Conservation (phyloP, 2,329 filamentous ascomycete genomes). For the Pseudogymnoascus sp. region DNA sequence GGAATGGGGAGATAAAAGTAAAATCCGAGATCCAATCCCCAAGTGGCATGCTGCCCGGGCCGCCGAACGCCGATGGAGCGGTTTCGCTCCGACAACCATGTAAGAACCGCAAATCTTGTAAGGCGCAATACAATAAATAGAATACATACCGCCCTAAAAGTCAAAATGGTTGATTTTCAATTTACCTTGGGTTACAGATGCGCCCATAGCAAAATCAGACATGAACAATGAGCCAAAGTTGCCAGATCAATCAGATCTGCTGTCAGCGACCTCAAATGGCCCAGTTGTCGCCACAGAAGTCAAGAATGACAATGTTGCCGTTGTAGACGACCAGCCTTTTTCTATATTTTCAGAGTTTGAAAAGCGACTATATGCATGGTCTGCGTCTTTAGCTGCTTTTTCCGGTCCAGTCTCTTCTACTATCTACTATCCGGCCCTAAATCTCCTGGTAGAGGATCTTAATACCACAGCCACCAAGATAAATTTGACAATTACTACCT, state of each 20-base stretch:
- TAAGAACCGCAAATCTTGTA: not conserved
- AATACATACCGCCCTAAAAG: not conserved
- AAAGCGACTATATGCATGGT: not conserved
- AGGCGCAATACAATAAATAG: not conserved
- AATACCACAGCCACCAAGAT: constrained; percentile 21
- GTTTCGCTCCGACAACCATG: not conserved
- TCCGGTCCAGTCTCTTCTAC: constrained; percentile 16
- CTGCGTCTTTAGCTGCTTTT: constrained; percentile 14
- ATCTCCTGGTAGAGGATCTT: constrained; percentile 20
- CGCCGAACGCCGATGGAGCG: not conserved
- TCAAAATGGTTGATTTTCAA: not conserved
- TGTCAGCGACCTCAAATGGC: not conserved
- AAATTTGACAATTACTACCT: constrained; percentile 27
- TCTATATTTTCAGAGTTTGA: not conserved
- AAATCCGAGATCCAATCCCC: not conserved
- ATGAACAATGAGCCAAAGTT: not conserved
- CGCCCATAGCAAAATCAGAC: not conserved
- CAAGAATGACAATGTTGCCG: not conserved
- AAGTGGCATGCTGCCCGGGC: not conserved
- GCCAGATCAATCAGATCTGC: not conserved
- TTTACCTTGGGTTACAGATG: not conserved
- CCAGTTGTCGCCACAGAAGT: not conserved
- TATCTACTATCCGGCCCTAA: constrained; percentile 27
- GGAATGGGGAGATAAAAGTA: not conserved
- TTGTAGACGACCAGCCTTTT: not conserved